phyloP scores from a whole-genome alignment of 2,329 filamentous ascomycete species.

The Penicillium vulpinum region DNA sequence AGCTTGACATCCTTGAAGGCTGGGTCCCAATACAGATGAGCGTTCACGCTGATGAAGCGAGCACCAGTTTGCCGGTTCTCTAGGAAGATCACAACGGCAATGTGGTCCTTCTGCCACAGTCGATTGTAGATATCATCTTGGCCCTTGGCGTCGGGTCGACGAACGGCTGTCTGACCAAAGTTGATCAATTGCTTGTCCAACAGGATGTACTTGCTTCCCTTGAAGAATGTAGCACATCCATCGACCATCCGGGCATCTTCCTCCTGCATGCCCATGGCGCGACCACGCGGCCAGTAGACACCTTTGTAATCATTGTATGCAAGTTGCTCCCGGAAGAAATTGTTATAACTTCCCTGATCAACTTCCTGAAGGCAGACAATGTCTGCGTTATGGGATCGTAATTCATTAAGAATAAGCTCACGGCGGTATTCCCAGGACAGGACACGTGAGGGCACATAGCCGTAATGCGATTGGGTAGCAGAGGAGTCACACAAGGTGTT shows the following conservation, averaged over 20 bases:
- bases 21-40: constrained; percentile 94
- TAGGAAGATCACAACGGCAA: constrained; percentile 86
- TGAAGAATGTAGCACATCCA: constrained; percentile 96
- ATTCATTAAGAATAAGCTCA: constrained; percentile 78
- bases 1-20: constrained; percentile 90
- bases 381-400: constrained; percentile 77
- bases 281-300: constrained; percentile 85
- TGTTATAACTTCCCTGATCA: constrained; percentile 86
- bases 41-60: constrained; percentile 87
- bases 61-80: constrained; percentile 90
- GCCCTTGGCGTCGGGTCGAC: constrained; percentile 93
- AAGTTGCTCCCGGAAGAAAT: constrained; percentile 84
- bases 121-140: constrained; percentile 98
- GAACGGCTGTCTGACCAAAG: constrained; percentile 88
- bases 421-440: constrained; percentile 85
- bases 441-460: constrained; percentile 81
- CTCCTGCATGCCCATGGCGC: constrained; percentile 88
- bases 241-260: constrained; percentile 88
- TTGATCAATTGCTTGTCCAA: constrained; percentile 94
- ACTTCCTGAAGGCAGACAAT: constrained; percentile 93
- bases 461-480: constrained; percentile 79
- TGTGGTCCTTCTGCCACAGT: constrained; percentile 97
- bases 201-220: constrained; percentile 88
- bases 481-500: constrained; percentile 96
- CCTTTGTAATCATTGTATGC: constrained; percentile 90